Evolutionary conservation across 129 eudicot genomes (phyloP).

Genomic region (Ambrosia trifida): DNA sequence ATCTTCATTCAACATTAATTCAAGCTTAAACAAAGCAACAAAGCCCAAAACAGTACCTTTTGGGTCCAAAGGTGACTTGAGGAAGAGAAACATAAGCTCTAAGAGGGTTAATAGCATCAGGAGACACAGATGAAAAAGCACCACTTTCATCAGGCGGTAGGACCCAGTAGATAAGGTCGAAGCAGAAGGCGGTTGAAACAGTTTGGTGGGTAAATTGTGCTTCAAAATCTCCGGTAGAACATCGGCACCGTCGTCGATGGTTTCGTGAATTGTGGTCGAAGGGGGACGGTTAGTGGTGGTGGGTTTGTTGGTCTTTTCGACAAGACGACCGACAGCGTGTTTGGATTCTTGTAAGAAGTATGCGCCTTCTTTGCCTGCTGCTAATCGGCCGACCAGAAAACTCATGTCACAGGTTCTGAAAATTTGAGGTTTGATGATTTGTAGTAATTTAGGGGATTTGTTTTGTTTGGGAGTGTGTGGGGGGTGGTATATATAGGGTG

Average conservation of each 20-base stretch:
- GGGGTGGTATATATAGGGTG: slow-evolving; percentile 29
- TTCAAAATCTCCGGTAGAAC: slow-evolving; percentile 75
- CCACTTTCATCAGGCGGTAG: slow-evolving; percentile 31
- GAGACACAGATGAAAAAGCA: slow-evolving; percentile 38
- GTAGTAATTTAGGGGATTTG: neutral
- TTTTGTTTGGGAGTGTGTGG: slow-evolving; percentile 27
- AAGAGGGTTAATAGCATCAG: slow-evolving; percentile 80
- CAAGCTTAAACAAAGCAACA: neutral
- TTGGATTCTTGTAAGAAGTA: slow-evolving; percentile 85
- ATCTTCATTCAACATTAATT: neutral
- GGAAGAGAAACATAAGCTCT: slow-evolving; percentile 74
- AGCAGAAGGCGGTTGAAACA: slow-evolving; percentile 47
- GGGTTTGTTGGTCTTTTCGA: slow-evolving; percentile 40
- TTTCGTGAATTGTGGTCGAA: neutral
- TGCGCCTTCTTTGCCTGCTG: slow-evolving; percentile 78
- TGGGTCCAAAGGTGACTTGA: slow-evolving; percentile 92
- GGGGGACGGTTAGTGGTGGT: slow-evolving; percentile 12
- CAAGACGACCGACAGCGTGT: slow-evolving; percentile 66
- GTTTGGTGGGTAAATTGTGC: slow-evolving; percentile 67
- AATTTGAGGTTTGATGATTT: neutral
- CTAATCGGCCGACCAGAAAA: slow-evolving; percentile 79
- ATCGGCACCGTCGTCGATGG: slow-evolving; percentile 47
- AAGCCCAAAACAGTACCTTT: slow-evolving; percentile 46
- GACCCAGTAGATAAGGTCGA: slow-evolving; percentile 51
- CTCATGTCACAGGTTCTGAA: slow-evolving; percentile 43